Evolutionary conservation across 1,284 basidiomycete genomes (phyloP).

Genomic region (Meripilus lineatus): DNA sequence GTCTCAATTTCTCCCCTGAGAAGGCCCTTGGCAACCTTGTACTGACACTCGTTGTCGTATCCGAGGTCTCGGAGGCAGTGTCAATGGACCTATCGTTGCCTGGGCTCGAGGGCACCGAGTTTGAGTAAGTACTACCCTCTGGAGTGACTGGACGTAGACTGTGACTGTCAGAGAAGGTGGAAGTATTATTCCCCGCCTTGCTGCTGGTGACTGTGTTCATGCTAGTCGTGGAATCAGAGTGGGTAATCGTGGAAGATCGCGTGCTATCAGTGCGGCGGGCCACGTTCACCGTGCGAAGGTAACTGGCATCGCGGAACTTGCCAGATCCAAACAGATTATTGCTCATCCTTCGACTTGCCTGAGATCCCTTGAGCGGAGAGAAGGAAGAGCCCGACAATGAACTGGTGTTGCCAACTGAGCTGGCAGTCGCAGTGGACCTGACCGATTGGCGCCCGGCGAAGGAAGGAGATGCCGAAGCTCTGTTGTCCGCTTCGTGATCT

Average conservation of each 20-base stretch:
- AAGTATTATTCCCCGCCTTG: slow-evolving; percentile 31
- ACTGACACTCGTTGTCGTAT: slow-evolving; percentile 10
- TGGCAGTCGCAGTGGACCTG: slow-evolving; percentile 39
- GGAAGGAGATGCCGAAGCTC: slow-evolving; percentile 15
- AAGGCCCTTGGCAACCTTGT: slow-evolving; percentile 43
- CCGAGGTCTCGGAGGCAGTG: slow-evolving; percentile 15
- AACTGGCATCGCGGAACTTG: slow-evolving; percentile 65
- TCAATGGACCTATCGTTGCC: slow-evolving; percentile 36
- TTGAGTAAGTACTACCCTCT: slow-evolving; percentile 35
- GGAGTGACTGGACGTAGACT: slow-evolving; percentile 49
- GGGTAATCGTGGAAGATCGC: slow-evolving; percentile 45
- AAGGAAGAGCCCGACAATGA: slow-evolving; percentile 40
- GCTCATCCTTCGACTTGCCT: slow-evolving; percentile 64
- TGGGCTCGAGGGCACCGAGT: slow-evolving; percentile 45
- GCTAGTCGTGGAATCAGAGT: slow-evolving; percentile 42
- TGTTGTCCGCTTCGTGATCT: slow-evolving; percentile 32
- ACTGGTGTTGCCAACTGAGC: slow-evolving; percentile 32
- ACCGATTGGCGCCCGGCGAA: slow-evolving; percentile 34
- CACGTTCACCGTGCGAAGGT: slow-evolving; percentile 49
- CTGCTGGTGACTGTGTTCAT: slow-evolving; percentile 27
- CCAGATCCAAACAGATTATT: slow-evolving; percentile 82
- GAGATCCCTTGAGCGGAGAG: slow-evolving; percentile 24
- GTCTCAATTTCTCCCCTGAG: slow-evolving; percentile 47
- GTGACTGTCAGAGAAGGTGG: slow-evolving; percentile 38
- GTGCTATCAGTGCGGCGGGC: slow-evolving; percentile 38